Base-by-base conservation (phyloP, 1,284 basidiomycete species). In the Leccinum huronense region DNA sequence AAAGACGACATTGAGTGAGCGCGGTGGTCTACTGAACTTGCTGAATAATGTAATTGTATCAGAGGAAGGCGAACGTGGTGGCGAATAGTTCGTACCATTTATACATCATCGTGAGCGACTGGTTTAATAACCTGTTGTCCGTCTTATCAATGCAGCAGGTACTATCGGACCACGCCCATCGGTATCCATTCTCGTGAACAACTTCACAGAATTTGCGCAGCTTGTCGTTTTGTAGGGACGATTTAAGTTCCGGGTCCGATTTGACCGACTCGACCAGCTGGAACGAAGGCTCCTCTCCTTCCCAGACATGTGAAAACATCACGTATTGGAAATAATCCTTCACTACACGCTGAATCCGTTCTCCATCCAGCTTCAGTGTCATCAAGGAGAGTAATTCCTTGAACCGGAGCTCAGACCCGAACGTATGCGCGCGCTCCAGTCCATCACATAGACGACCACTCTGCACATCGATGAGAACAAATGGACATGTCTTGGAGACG, bases 301-400 rank as follows among this genome's bases (percentile, higher is more conserved):
- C 33, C 65, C 64, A 57, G 3, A 66, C 63, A 19, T 68, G 67
- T 7, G 65, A 66, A 8, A 66, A n/a, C 14, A 13, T 66, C 36
- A 68, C 66, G 5, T 66, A 68, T 51, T 5, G 51, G 9, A 68
- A 68, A 4, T 66, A 68, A 34, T 56, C 9, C 11, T 11, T 7
- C 9, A 61, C 66, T 8, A 59, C 60, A 6, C 8, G 45, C n/a
- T 23, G 10, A 9, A 64, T 57, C 1, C 31, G 67, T 3, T 7
- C 13, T 8, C 55, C n/a, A 8, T 67, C 67, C 7, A 58, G 16
- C 6, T 13, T 5, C n/a, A 27, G 5, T 3, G 34, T 58, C 57
- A 61, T 65, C 9, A 60, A 61, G 2, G 63, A 68, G 38, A 59
- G 2, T 1, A 68, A 34, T 13, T 59, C 59, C 11, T 66, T 63